Evolutionary conservation across 2,329 filamentous ascomycete genomes (phyloP).

Genomic region (Pseudocercospora cruenta): DNA sequence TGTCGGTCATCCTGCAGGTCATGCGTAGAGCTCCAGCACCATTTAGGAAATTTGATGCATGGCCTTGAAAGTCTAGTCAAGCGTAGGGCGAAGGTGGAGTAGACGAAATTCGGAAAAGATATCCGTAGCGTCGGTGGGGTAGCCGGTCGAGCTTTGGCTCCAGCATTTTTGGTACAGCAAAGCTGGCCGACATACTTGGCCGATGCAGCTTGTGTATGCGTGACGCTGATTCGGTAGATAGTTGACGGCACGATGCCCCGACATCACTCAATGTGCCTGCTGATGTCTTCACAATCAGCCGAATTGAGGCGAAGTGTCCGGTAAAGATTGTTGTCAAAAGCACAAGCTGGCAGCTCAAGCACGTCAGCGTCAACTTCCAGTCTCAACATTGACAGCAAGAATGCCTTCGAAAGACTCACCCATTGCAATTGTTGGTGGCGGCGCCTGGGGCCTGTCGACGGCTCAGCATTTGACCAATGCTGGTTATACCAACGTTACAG

Average conservation of each 20-base stretch:
- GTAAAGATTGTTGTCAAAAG: background rate
- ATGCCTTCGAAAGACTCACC: conserved; percentile 3
- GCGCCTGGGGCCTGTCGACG: conserved; percentile 57
- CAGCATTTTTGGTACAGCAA: background rate
- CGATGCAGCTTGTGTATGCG: background rate
- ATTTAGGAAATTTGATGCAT: conserved; percentile 4
- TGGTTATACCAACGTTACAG: conserved; percentile 53
- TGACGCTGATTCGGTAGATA: background rate
- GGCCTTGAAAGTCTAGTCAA: background rate
- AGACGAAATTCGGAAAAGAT: background rate
- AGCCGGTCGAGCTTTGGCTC: background rate
- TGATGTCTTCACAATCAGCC: background rate
- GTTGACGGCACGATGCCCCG: background rate
- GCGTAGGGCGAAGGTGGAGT: background rate
- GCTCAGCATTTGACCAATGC: conserved; percentile 51
- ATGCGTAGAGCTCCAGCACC: background rate
- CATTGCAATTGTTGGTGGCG: conserved; percentile 44
- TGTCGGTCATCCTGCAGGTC: conserved; percentile 1
- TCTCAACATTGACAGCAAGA: background rate
- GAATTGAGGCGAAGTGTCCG: background rate
- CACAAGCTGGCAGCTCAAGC: background rate
- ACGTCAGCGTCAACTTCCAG: background rate
- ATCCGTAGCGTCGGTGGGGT: background rate
- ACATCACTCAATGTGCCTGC: conserved; percentile 1
- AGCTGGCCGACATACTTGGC: background rate